phyloP scores from a whole-genome alignment of 208 protist species.

The Trypanosoma rangeli region DNA sequence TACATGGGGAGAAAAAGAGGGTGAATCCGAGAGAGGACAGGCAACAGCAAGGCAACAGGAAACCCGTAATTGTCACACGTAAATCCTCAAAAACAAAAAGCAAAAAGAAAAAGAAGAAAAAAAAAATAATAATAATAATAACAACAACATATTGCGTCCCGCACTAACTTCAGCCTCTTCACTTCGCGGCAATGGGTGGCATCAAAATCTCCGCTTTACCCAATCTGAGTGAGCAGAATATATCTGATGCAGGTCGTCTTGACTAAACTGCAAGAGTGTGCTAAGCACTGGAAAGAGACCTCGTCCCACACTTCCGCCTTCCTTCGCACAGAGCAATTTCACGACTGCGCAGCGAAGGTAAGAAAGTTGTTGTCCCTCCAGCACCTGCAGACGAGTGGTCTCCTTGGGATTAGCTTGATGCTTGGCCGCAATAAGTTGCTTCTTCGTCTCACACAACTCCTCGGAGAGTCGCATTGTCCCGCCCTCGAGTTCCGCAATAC shows the following conservation, averaged over 20 bases:
- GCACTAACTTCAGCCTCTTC: background rate
- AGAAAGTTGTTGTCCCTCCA: slow-evolving; percentile 57
- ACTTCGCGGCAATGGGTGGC: slow-evolving; percentile 2
- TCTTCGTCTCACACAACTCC: slow-evolving; percentile 45
- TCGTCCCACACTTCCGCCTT: slow-evolving; percentile 43
- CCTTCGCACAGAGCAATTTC: slow-evolving; percentile 60
- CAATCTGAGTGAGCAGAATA: slow-evolving; percentile 56
- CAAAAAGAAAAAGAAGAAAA: background rate
- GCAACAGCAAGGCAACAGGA: background rate
- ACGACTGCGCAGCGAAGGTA: slow-evolving; percentile 79
- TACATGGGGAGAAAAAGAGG: background rate
- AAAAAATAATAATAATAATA: background rate
- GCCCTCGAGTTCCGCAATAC: slow-evolving; percentile 35
- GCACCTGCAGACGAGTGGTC: slow-evolving; percentile 10
- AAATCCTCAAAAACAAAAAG: background rate
- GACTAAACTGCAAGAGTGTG: slow-evolving; percentile 65
- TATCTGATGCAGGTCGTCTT: slow-evolving; percentile 44
- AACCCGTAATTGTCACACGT: background rate
- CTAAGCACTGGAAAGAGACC: slow-evolving; percentile 77
- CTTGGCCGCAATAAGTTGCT: slow-evolving; percentile 36
- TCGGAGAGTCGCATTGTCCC: slow-evolving; percentile 31
- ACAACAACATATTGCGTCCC: background rate
- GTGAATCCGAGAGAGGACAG: no score
- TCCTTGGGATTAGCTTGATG: slow-evolving; percentile 21
- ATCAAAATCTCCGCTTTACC: slow-evolving; percentile 28